Conservation (phyloP, 2,329 filamentous ascomycete species). For the Dactylonectria macrodidyma region DNA sequence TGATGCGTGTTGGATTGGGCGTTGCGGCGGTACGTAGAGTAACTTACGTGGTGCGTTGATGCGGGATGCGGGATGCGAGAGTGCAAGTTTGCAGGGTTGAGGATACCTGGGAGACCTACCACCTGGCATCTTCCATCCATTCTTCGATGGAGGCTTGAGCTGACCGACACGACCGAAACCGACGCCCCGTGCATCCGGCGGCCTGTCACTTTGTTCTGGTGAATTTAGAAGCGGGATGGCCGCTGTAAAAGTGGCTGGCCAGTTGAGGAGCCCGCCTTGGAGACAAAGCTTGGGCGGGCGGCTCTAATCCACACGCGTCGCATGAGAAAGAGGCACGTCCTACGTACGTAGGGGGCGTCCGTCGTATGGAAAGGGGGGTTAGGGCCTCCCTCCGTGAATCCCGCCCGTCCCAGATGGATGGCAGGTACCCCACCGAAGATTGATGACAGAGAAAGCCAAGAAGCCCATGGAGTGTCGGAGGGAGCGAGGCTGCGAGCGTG, state of each 20-base stretch:
- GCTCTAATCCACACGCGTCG: neutral
- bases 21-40: neutral
- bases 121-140: neutral
- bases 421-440: slow-evolving; percentile 3
- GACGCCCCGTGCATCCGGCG: slow-evolving; percentile 39
- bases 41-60: slow-evolving; percentile 2
- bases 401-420: neutral
- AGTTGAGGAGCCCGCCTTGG: neutral
- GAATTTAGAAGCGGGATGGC: slow-evolving; percentile 19
- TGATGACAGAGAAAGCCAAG: neutral
- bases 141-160: neutral
- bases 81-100: slow-evolving; percentile 13
- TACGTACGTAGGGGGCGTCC: slow-evolving; percentile 11
- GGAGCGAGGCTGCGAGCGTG: neutral
- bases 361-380: slow-evolving; percentile 2
- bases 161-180: slow-evolving; percentile 34
- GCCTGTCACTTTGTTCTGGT: slow-evolving; percentile 18
- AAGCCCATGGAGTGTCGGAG: slow-evolving; percentile 2
- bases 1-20: slow-evolving; percentile 20
- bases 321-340: slow-evolving; percentile 4
- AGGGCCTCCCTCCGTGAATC: slow-evolving; percentile 10
- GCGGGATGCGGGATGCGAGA: slow-evolving; percentile 11
- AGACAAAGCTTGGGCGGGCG: neutral
- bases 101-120: slow-evolving; percentile 15
- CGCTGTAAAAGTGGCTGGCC: slow-evolving; percentile 23